Evolutionary conservation across 768 basidiomycete species (phyloP).

Genomic region (Pisolithus marmoratus): DNA sequence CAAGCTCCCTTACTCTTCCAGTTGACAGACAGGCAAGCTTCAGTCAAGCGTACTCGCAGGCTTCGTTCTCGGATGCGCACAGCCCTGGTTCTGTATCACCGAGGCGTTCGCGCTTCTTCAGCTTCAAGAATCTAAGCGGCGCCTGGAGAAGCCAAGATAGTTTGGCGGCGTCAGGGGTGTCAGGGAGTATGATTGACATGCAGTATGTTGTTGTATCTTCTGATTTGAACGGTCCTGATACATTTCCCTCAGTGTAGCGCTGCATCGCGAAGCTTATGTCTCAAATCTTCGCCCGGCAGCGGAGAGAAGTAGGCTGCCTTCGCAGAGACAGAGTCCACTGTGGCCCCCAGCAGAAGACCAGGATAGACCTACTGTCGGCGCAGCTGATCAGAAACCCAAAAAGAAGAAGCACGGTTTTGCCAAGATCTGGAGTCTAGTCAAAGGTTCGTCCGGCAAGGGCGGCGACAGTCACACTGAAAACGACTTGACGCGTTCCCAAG

Average conservation of each 20-base stretch:
- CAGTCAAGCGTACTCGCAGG: slow-evolving; percentile 67
- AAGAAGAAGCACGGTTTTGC: slow-evolving; percentile 70
- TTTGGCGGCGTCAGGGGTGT: slow-evolving; percentile 72
- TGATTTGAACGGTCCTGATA: slow-evolving; percentile 3
- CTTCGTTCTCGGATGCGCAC: slow-evolving; percentile 76
- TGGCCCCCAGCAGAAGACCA: slow-evolving; percentile 44
- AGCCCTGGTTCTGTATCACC: slow-evolving; percentile 66
- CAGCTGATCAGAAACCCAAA: slow-evolving; percentile 49
- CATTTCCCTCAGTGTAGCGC: slow-evolving; percentile 51
- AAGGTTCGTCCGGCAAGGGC: slow-evolving; percentile 44
- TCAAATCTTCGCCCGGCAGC: slow-evolving; percentile 25
- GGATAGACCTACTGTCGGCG: slow-evolving; percentile 9
- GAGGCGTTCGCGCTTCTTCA: slow-evolving; percentile 71
- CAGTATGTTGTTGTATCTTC: slow-evolving; percentile 55
- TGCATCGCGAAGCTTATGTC: slow-evolving; percentile 57
- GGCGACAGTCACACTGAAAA: slow-evolving; percentile 23
- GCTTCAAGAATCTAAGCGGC: slow-evolving; percentile 61
- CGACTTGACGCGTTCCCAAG: slow-evolving; percentile 34
- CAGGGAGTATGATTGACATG: slow-evolving; percentile 90
- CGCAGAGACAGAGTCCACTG: slow-evolving; percentile 44
- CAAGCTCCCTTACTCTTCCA: slow-evolving; percentile 56
- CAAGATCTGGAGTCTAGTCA: slow-evolving; percentile 79
- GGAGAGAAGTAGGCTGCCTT: slow-evolving; percentile 28
- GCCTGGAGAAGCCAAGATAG: slow-evolving; percentile 80
- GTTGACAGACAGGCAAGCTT: slow-evolving; percentile 52